phyloP scores from a whole-genome alignment of 108 stramenopile species.

The Cyclotella baltica region DNA sequence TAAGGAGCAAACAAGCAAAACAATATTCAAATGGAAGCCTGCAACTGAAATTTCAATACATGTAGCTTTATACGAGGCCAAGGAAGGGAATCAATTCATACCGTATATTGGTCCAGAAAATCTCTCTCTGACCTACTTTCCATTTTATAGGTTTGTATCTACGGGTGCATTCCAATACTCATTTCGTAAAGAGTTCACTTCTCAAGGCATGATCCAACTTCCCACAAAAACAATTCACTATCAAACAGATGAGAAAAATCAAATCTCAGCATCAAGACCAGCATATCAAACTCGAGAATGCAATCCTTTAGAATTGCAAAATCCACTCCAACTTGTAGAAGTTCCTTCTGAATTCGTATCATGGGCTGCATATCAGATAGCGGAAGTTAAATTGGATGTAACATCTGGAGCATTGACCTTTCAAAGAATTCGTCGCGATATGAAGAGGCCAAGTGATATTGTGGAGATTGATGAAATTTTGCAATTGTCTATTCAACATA shows the following conservation, averaged over 20 bases:
- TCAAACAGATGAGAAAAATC: background rate
- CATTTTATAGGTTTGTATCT: constrained; percentile 5
- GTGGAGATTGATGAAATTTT: background rate
- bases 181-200: background rate
- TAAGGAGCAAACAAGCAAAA: too few relatives aligned
- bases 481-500: background rate
- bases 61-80: background rate
- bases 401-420: background rate
- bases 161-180: background rate
- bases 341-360: background rate
- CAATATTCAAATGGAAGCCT: constrained; percentile 2
- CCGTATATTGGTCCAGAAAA: background rate
- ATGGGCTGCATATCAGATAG: background rate
- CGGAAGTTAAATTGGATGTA: background rate
- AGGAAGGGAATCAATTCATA: background rate
- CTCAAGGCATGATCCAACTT: background rate
- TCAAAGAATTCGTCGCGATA: constrained; percentile 1
- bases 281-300: background rate
- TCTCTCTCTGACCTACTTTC: background rate
- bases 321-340: background rate
- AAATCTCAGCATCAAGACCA: too few relatives aligned
- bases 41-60: background rate
- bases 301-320: background rate
- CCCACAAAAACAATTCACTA: background rate
- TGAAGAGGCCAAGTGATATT: background rate